Percentiles rank a stretch among this genome's conserved stretches.
These are phyloP conservation scores for Neoarthrinium moseri DNA, from an alignment of 2,329 filamentous ascomycete species.

Conservation along the genomic window DNA sequence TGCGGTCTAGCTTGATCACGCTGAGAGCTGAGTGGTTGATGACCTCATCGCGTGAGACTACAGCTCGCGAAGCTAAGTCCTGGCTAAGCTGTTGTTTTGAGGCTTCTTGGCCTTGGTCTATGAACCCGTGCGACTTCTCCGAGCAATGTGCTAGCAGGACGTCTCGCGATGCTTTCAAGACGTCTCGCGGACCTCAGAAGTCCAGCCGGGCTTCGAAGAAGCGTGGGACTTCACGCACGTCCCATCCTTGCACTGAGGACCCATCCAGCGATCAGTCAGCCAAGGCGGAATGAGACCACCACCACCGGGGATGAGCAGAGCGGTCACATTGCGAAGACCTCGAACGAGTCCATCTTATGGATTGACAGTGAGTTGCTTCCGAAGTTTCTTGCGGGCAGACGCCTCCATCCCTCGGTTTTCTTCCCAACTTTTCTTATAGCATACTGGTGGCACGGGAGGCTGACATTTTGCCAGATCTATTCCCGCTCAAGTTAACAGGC, in stretches of 20 bases:
- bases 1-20: too few relatives aligned
- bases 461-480: slow-evolving; percentile 63
- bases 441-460: too few relatives aligned
- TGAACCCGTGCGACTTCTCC: too few relatives aligned
- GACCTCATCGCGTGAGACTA: too few relatives aligned
- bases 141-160: too few relatives aligned
- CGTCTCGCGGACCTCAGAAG: slow-evolving; percentile 20
- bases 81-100: too few relatives aligned
- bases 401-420: too few relatives aligned
- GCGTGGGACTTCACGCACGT: slow-evolving; percentile 16
- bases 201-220: slow-evolving; percentile 14
- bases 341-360: slow-evolving; percentile 83
- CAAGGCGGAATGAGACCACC: slow-evolving; percentile 40
- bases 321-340: slow-evolving; percentile 75
- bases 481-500: slow-evolving; percentile 69
- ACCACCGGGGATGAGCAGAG: slow-evolving; percentile 60
- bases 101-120: too few relatives aligned
- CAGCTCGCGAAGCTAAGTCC: too few relatives aligned
- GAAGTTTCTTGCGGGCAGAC: neutral
- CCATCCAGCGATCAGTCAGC: slow-evolving; percentile 18
- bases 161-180: slow-evolving; percentile 29
- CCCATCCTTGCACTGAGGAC: slow-evolving; percentile 11
- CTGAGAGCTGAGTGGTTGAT: too few relatives aligned
- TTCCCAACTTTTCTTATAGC: too few relatives aligned
- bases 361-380: slow-evolving; percentile 75